These are phyloP conservation scores for Cryptosporidium meleagridis DNA, from an alignment of 169 alveolate species.

Conservation along the genomic window DNA sequence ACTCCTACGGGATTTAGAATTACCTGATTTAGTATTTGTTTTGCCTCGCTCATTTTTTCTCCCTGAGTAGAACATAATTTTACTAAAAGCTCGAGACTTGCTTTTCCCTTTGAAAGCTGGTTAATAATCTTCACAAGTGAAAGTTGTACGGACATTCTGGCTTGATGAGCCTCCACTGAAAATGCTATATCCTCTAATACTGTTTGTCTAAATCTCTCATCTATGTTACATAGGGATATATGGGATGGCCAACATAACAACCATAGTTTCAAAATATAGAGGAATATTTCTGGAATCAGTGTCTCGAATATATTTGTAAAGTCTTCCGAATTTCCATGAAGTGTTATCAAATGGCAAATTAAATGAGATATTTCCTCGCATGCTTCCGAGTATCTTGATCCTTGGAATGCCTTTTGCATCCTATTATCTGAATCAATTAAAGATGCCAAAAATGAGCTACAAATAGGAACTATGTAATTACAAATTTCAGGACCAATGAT, in stretches of 20 bases:
- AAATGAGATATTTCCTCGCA: conserved; percentile 60
- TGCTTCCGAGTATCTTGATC: conserved; percentile 2
- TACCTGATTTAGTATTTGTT: conserved; percentile 30
- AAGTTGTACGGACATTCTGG: conserved; percentile 13
- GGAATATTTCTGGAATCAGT: conserved; percentile 8
- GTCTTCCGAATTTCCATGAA: conserved; percentile 9
- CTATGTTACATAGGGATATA: background rate
- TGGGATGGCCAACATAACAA: conserved; percentile 56
- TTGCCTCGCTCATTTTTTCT: conserved; percentile 14
- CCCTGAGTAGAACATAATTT: conserved; percentile 6
- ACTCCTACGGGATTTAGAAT: conserved; percentile 50
- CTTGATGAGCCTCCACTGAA: conserved; percentile 34
- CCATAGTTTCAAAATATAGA: conserved; percentile 36
- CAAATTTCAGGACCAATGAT: conserved; percentile 49
- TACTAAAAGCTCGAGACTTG: background rate
- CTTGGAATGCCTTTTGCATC: background rate
- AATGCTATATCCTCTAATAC: conserved; percentile 9
- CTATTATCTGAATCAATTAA: background rate
- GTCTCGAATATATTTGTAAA: background rate
- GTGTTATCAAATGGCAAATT: conserved; percentile 24
- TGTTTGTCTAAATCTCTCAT: background rate
- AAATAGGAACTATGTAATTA: conserved; percentile 28
- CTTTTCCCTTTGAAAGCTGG: conserved; percentile 5
- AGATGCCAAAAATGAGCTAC: conserved; percentile 30
- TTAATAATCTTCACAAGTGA: conserved; percentile 31